Evolutionary conservation across 169 alveolate genomes (phyloP), one percentile per base, ranked within the genome.

Genomic region (Plasmodium coatneyi): DNA sequence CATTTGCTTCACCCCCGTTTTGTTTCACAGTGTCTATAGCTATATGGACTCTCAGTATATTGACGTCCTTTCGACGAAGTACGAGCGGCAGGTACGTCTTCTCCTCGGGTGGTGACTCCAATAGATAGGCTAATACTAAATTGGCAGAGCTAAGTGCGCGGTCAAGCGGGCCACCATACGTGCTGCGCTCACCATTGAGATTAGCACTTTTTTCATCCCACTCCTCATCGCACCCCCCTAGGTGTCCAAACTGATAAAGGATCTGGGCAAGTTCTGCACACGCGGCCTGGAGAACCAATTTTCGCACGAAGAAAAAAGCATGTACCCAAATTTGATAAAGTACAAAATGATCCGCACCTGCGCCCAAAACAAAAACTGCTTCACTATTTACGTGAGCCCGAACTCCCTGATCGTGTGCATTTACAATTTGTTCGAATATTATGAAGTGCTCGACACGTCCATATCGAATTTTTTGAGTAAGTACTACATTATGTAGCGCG

Each of bases 391-490:
- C 71, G 90, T 80, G 66, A 80, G 60, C 34, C 79, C 94, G 5
- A 90, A 90, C 54, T 81, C 84, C 12, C 74, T 90, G 39, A 70
- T 90, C 72, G 94, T 90, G 80, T 90, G 94, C 14, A 80, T 90
- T n/a, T 90, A 90, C 32, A 90, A 90, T 19, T 22, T 90, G 34
- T 66, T 90, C 36, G 92, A 90, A 39, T 90, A 80, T 34, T 34
- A 80, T 16, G 78, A 43, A 49, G 54, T 80, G 16, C 52, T 90
- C 30, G 43, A 90, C 72, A 3, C 60, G 16, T 80, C 83, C 5
- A 90, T 90, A 19, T 80, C 90, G 70, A 80, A 90, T 70, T 90
- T 90, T 66, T 66, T 90, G 82, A 60, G 91, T 32, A 30, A 90
- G 54, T 71, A 90, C 36, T 56, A 90, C 80, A 80, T 90, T 66